Conservation (phyloP, 2,329 filamentous ascomycete species). For the Fusarium nisikadoi region DNA sequence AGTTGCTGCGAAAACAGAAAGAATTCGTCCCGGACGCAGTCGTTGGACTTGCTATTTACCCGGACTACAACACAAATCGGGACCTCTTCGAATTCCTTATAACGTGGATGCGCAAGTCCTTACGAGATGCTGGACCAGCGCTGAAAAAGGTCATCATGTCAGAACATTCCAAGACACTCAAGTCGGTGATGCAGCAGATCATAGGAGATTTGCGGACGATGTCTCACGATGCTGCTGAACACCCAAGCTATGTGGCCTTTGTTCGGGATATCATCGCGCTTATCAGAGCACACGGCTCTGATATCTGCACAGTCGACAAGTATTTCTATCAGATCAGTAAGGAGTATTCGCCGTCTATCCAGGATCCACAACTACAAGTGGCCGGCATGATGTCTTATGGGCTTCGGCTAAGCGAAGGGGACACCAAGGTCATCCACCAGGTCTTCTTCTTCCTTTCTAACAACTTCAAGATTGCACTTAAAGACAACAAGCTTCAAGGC, state of each 20-base stretch:
- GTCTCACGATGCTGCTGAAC: conserved; percentile 51
- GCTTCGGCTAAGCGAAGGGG: conserved; percentile 63
- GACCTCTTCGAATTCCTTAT: conserved; percentile 62
- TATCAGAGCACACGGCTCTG: conserved; percentile 64
- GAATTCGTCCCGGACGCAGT: conserved; percentile 56
- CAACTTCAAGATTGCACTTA: conserved; percentile 66
- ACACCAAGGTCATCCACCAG: conserved; percentile 57
- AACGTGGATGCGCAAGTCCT: conserved; percentile 60
- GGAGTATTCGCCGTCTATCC: conserved; percentile 64
- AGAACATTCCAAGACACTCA: conserved; percentile 58
- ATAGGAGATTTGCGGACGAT: conserved; percentile 59
- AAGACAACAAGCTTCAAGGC: conserved; percentile 59
- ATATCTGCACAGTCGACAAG: conserved; percentile 63
- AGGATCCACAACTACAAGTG: conserved; percentile 67
- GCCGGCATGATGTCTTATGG: conserved; percentile 67
- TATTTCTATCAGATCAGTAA: conserved; percentile 67
- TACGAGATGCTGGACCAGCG: conserved; percentile 53
- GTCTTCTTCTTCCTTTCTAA: conserved; percentile 68
- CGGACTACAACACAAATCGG: conserved; percentile 61
- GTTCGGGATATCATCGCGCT: conserved; percentile 63
- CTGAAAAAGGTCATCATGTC: conserved; percentile 51
- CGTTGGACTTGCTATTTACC: conserved; percentile 50
- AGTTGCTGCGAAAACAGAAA: conserved; percentile 55
- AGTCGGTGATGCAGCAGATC: conserved; percentile 64
- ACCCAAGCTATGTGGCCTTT: conserved; percentile 61